Percentiles rank a stretch among this genome's conserved stretches.
phyloP scores from a whole-genome alignment of 2,329 filamentous ascomycete genomes.

The Aspergillus texensis region DNA sequence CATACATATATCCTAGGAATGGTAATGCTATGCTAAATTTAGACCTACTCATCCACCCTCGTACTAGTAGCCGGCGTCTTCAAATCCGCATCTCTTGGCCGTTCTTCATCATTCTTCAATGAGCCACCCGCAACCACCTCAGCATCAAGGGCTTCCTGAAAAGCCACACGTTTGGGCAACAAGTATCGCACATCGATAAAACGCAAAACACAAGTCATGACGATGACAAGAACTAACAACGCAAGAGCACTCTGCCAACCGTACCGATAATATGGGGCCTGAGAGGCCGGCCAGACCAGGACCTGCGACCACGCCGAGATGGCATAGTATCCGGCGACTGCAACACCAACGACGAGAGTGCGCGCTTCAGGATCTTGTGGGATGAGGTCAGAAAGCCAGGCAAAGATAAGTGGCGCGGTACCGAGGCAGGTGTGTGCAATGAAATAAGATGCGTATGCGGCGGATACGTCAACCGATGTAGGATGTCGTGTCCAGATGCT shows the following conservation, averaged over 20 bases:
- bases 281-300: background rate
- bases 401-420: background rate
- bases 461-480: background rate
- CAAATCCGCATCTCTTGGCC: background rate
- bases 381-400: background rate
- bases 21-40: background rate
- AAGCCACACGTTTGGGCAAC: background rate
- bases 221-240: background rate
- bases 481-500: slow-evolving; percentile 1
- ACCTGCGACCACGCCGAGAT: slow-evolving; percentile 2
- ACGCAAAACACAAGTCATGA: background rate
- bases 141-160: background rate
- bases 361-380: background rate
- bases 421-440: background rate
- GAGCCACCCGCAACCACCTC: background rate
- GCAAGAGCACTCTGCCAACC: background rate
- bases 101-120: background rate
- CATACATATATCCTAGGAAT: background rate
- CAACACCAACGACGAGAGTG: background rate
- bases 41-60: background rate
- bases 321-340: background rate
- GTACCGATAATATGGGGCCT: background rate
- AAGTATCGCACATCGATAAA: background rate
- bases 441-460: background rate
- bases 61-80: background rate